A percentile compares a stretch with the other conserved stretches of the same genome.
Conservation (phyloP, 768 basidiomycete species). For the Podaxis sp. region DNA sequence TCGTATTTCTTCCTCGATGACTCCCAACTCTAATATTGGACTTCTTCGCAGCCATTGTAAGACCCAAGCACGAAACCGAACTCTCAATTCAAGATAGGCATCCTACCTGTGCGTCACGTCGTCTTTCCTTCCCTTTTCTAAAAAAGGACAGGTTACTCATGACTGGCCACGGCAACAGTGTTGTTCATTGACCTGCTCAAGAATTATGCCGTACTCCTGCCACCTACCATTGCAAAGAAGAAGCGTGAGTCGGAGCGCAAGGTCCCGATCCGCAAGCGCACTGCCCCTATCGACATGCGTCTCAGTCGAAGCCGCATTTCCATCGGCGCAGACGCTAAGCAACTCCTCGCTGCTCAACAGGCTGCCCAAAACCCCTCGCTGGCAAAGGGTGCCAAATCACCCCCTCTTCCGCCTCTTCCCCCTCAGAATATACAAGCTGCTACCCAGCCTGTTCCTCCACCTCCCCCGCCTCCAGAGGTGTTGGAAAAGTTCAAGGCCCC, state of each 20-base stretch:
- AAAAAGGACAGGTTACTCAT: background rate
- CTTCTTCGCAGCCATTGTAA: slow-evolving; percentile 59
- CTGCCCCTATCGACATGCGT: slow-evolving; percentile 86
- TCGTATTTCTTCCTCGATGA: background rate
- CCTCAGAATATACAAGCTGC: slow-evolving; percentile 29
- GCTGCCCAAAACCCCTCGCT: slow-evolving; percentile 54
- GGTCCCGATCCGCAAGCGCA: slow-evolving; percentile 81
- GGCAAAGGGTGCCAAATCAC: slow-evolving; percentile 30
- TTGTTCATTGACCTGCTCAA: slow-evolving; percentile 85
- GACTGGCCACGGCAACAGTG: slow-evolving; percentile 38
- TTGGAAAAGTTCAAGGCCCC: slow-evolving; percentile 14
- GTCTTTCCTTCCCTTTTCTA: background rate
- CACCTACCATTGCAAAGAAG: slow-evolving; percentile 81
- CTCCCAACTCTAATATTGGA: background rate
- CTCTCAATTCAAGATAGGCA: slow-evolving; percentile 91
- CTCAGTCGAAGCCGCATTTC: slow-evolving; percentile 78
- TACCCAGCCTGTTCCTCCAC: slow-evolving; percentile 22
- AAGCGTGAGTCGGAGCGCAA: slow-evolving; percentile 86
- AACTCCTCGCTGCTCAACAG: slow-evolving; percentile 72
- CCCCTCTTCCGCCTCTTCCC: slow-evolving; percentile 29
- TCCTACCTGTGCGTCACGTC: slow-evolving; percentile 57
- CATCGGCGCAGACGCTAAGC: slow-evolving; percentile 64
- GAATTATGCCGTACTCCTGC: slow-evolving; percentile 71
- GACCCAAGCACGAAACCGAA: slow-evolving; percentile 81
- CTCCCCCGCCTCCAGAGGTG: slow-evolving; percentile 30